phyloP scores from a whole-genome alignment of 2,329 filamentous ascomycete species.

The Pyrenophora tritici-repentis region DNA sequence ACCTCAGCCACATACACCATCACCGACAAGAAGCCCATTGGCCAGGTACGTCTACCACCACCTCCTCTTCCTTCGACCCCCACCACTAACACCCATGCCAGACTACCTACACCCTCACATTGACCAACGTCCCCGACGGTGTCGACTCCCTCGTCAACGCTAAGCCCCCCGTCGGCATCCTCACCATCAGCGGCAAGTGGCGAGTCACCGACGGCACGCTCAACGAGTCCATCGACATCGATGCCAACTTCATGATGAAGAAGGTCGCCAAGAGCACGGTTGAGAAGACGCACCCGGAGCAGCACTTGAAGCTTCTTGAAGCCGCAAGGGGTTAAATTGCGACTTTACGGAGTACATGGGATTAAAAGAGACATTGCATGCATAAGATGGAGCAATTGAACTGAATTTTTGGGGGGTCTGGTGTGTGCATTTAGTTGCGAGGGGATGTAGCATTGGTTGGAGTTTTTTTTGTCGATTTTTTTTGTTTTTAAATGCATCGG shows the following conservation, averaged over 20 bases:
- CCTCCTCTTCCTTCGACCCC: not conserved
- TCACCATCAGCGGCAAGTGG: conserved; percentile 49
- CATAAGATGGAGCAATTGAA: not conserved
- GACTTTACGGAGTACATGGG: not conserved
- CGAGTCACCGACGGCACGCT: conserved; percentile 39
- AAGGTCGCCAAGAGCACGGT: conserved; percentile 50
- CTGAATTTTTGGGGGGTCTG: too few relatives aligned
- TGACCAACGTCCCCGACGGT: conserved; percentile 43
- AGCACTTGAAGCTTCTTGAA: conserved; percentile 44
- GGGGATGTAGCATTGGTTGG: too few relatives aligned
- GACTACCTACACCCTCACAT: conserved; percentile 50
- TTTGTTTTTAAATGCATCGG: too few relatives aligned
- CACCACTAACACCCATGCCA: conserved; percentile 13
- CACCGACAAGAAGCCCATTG: conserved; percentile 49
- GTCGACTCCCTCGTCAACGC: conserved; percentile 48
- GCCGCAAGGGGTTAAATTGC: conserved; percentile 18
- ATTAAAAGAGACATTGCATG: not conserved
- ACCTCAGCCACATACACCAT: conserved; percentile 42
- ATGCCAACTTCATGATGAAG: conserved; percentile 51
- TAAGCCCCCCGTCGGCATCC: conserved; percentile 46
- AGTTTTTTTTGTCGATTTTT: too few relatives aligned
- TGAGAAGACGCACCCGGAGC: conserved; percentile 48
- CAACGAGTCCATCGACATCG: conserved; percentile 48
- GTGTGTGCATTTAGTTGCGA: too few relatives aligned
- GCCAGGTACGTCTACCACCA: conserved; percentile 31